phyloP scores from a whole-genome alignment of 228 moss, liverwort and hornwort genomes.

The Sphagnum fallax region DNA sequence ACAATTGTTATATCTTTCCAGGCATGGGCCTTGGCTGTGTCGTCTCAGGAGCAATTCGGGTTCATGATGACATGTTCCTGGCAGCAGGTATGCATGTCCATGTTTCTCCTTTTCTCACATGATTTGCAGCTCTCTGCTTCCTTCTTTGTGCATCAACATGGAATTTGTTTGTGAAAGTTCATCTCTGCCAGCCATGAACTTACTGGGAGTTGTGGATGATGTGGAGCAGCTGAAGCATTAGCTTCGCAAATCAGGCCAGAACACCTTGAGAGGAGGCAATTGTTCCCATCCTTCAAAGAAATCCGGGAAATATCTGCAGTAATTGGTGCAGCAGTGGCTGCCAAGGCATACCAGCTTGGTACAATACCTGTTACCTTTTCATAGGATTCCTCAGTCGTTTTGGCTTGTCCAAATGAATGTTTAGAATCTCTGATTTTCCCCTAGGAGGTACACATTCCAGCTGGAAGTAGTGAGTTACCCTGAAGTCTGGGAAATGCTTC shows the following conservation, averaged over 20 bases:
- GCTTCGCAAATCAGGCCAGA: conserved; percentile 54
- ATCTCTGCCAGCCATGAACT: background rate
- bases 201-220: background rate
- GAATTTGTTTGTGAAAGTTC: background rate
- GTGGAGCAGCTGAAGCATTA: conserved; percentile 60
- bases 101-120: background rate
- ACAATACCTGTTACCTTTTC: background rate
- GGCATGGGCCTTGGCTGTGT: conserved; percentile 79
- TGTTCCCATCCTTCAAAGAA: conserved; percentile 66
- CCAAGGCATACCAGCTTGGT: conserved; percentile 71
- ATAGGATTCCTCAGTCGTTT: too few relatives aligned
- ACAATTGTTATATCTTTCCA: conserved; percentile 94
- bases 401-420: background rate
- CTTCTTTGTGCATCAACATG: background rate
- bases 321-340: conserved; percentile 71
- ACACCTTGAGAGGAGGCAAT: conserved; percentile 60
- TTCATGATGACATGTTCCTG: conserved; percentile 82
- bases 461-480: background rate
- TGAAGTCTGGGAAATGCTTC: background rate
- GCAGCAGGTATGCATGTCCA: conserved; percentile 45
- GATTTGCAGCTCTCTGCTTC: background rate
- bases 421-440: background rate
- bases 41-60: conserved; percentile 70
- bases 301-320: conserved; percentile 77
- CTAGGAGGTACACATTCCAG: background rate